phyloP scores from a whole-genome alignment of 1,139 yeast species.

The Yamadazyma oceani region DNA sequence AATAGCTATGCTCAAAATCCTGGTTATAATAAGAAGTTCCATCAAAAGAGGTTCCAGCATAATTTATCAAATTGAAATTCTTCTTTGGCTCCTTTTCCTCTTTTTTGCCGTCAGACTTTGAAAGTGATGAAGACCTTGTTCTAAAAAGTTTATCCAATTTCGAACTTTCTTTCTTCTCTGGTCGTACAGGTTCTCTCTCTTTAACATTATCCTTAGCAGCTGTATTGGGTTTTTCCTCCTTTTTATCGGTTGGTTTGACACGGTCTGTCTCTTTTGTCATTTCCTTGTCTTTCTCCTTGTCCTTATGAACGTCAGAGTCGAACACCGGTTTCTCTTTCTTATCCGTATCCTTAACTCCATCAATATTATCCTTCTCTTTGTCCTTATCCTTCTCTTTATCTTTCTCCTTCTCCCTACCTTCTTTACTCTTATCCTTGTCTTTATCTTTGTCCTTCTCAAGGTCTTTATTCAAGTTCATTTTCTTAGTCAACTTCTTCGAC shows the following conservation, averaged over 20 bases:
- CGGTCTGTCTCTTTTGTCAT: neutral
- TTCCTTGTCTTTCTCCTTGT: too few relatives aligned
- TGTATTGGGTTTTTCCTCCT: neutral
- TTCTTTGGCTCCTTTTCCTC: slow-evolving; percentile 11
- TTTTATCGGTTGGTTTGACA: neutral
- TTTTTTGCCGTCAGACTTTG: slow-evolving; percentile 5
- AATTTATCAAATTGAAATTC: slow-evolving; percentile 15
- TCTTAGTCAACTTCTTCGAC: slow-evolving; percentile 53
- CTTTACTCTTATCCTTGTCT: slow-evolving; percentile 6
- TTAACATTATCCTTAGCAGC: neutral
- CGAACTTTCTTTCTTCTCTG: slow-evolving; percentile 7
- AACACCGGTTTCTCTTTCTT: neutral
- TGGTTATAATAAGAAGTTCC: slow-evolving; percentile 14
- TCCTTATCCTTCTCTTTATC: slow-evolving; percentile 3
- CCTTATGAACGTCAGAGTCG: too few relatives aligned
- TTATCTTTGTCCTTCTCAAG: slow-evolving; percentile 11
- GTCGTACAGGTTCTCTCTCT: neutral
- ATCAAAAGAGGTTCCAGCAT: slow-evolving; percentile 16
- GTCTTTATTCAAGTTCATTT: slow-evolving; percentile 16
- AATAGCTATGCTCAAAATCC: slow-evolving; percentile 12
- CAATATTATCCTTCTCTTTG: neutral
- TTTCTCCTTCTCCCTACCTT: slow-evolving; percentile 2
- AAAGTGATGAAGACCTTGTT: slow-evolving; percentile 12
- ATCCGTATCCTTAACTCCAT: neutral
- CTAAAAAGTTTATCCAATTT: slow-evolving; percentile 16